Base-by-base conservation (phyloP, 306 rosid genomes). In the Cucumis hystrix region DNA sequence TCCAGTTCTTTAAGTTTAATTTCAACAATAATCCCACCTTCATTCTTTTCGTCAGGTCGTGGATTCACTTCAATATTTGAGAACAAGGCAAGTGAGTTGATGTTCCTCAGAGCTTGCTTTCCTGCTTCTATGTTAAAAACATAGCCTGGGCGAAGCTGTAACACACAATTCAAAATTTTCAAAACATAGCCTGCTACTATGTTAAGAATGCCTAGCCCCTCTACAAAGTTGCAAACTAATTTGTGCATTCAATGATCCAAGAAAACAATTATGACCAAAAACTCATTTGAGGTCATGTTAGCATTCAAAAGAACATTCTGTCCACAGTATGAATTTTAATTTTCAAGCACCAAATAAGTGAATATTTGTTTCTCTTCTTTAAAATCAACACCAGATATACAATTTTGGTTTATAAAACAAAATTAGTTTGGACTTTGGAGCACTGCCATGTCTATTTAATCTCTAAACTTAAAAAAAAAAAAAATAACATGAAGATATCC, bases 21-120 rank as follows among this genome's bases (percentile, higher is more conserved):
- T 81, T 95, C 99, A 65, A 95, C 97, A 75, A 92, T 85, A 58
- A 95, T 92, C 58, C 93, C 97, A 83, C 99, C 99, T 66, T 95
- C 99, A 47, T 85, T 91, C 76, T 85, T 95, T 87, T 95, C 97
- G 25, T 92, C 99, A 51, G 97, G 99, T 21, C 92, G 86, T 13
- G 99, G 99, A 80, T 92, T 95, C 82, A 95, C 97, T 86, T 95
- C 99, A 82, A 95, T 92, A 82, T 95, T 95, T 1, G 99, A 95
- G 85, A 95, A 95, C 88, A 95, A 79, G 64, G 91, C 88, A 39
- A 95, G 93, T 41, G 97, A 92, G 43, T 95, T 90, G 67, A 95
- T 91, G 82, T 92, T 95, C 79, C 96, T 86, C 68, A 95, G 85
- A 80, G 99, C 99, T 84, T 95, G 97, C 83, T 95, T 95, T 81